Evolutionary conservation across 164 flowering plant species (phyloP), one percentile per base, ranked within the genome.

Genomic region (Aristolochia contorta): DNA sequence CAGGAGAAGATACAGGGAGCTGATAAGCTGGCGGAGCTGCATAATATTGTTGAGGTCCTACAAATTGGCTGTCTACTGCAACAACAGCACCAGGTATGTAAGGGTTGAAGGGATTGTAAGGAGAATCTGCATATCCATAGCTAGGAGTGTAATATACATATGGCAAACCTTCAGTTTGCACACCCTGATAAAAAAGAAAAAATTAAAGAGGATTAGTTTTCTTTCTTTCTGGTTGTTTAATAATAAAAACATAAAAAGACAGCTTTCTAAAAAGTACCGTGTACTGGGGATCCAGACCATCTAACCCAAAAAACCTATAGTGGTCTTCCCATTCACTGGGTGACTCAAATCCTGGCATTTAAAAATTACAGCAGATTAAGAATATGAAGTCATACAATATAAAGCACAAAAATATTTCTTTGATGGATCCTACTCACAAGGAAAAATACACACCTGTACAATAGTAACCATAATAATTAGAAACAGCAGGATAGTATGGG

Each of bases 31-130:
- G 79, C 1, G 85, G 79, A 15, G 79, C 50, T 1, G 84, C 51
- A 59, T 82, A 84, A 67, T 76, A 81, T 32, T 80, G 89, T 63
- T 81, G 93, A 15, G 85, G 63, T 58, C 83, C 91, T 48, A 72
- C 67, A 76, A 61, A 70, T 30, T 83, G 69, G 64, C 82, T 79
- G 69, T 88, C 89, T 56, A 72, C 77, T 69, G 87, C 91, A 9
- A 84, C 59, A 70, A 79, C 52, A 62, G 94, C 86, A 68, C 91
- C 94, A 70, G 96, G 96, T 72, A 88, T 80, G 67, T 80, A 91
- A 63, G 96, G 96, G 64, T 91, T 86, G 73, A 80, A 88, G 53
- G 96, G 96, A 72, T 88, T 88, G 75, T 80, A 91, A 52, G 86
- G 83, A 64, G 96, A 80, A 70, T 88, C 84, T 74, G 84, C 81